Evolutionary conservation across 148 eudicot species (phyloP), one percentile per base, ranked within the genome.

Genomic region (Linanthus parryae): DNA sequence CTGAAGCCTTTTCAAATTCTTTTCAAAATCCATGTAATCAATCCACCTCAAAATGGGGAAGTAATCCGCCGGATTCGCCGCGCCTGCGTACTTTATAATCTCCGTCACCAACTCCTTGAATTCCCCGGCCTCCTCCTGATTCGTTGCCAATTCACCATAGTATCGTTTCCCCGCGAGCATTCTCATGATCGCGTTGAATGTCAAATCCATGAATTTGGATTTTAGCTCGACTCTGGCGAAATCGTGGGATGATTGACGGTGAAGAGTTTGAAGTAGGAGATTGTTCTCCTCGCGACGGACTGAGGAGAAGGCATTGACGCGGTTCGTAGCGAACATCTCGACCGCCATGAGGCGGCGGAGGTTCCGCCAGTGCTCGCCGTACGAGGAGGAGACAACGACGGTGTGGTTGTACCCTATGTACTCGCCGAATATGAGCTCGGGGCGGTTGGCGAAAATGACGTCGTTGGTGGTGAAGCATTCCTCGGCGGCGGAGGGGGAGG

Each of bases 81-180:
- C 48, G 4, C 69, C 74, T 0, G 31, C 13, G 1, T 61, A n/a
- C 24, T 67, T 62, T 1, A 51, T 46, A 3, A 72, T 25, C 8
- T 62, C 72, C 46, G 47, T 55, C 0, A 57, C 38, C 2, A 74
- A 1, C 11, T 42, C 56, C 30, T 42, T 29, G 47, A 69, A 58
- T 13, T 23, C 16, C 29, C 13, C 40, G 2, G 66, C 65, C 41
- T 62, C 62, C 13, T 64, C 64, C 1, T 5, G 7, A 14, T 31
- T 59, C 25, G 15, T 54, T 1, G 8, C 59, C 0, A 50, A 62
- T 2, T 13, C 13, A 9, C 69, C 77, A 11, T 31, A 68, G 50
- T 61, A 79, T 16, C 68, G 31, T 53, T 72, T 79, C 16, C 78
- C 75, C 0, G 71, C 40, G 2, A 79, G 39, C 54, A 72, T 75